Percentiles rank a stretch among this genome's conserved stretches.
These are phyloP conservation scores for Boletus sensibilis DNA, from an alignment of 768 basidiomycete genomes.

Conservation along the genomic window DNA sequence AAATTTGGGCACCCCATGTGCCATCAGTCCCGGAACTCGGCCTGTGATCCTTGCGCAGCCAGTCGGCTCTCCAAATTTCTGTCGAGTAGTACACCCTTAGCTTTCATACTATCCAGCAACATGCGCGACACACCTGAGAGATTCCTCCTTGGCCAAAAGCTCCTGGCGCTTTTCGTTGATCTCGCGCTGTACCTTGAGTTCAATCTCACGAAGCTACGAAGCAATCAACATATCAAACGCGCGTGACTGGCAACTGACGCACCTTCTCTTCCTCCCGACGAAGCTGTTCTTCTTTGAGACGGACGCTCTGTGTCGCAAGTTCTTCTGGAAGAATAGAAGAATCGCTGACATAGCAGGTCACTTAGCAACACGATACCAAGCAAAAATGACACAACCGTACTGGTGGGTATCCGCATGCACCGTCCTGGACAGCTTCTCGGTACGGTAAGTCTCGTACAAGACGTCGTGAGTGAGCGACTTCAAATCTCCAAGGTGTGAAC, in stretches of 20 bases:
- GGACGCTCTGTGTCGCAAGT: conserved; percentile 92
- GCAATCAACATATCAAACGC: conserved; percentile 12
- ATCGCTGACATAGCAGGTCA: conserved; percentile 47
- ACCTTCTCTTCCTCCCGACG: conserved; percentile 96
- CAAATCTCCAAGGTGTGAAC: conserved; percentile 92
- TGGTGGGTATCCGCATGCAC: conserved; percentile 77
- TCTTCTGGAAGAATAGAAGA: conserved; percentile 94
- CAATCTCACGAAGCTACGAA: conserved; percentile 87
- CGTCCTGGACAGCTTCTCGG: conserved; percentile 91
- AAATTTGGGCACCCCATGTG: conserved; percentile 20
- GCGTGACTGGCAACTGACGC: not conserved
- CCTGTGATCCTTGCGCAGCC: conserved; percentile 82
- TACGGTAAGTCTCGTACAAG: conserved; percentile 95
- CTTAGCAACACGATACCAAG: conserved; percentile 25
- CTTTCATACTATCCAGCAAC: not conserved
- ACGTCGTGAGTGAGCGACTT: conserved; percentile 94
- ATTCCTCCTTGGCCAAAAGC: conserved; percentile 93
- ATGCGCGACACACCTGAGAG: conserved; percentile 61
- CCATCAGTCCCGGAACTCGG: conserved; percentile 70
- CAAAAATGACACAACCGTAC: conserved; percentile 36
- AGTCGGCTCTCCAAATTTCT: conserved; percentile 90
- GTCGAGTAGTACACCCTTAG: conserved; percentile 5
- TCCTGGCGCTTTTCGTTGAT: conserved; percentile 98
- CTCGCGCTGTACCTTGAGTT: conserved; percentile 96
- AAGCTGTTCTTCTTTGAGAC: conserved; percentile 98